phyloP scores from a whole-genome alignment of 2,329 filamentous ascomycete genomes.

The Colletotrichum ledebouriae region DNA sequence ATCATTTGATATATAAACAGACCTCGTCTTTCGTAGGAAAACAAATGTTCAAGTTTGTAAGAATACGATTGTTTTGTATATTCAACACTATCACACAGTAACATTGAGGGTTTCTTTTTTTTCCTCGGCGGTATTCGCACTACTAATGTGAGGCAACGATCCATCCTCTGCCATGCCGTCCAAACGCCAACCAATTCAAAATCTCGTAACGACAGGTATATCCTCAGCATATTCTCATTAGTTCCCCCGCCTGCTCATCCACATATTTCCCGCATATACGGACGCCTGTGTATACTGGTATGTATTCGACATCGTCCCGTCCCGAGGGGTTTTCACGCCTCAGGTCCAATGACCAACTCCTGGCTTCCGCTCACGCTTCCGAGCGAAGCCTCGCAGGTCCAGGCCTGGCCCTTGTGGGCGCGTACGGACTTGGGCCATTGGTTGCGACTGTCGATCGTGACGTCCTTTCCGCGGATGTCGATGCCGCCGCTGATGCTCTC shows the following conservation, averaged over 20 bases:
- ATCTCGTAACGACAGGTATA: constrained; percentile 34
- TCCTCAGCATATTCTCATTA: background rate
- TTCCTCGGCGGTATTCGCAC: constrained; percentile 12
- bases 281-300: background rate
- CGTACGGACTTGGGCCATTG: constrained; percentile 53
- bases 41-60: too few species aligned
- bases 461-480: constrained; percentile 56
- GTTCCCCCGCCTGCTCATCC: background rate
- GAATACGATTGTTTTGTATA: background rate
- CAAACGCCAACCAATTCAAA: background rate
- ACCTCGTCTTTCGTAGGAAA: too few species aligned
- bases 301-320: too few species aligned
- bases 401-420: constrained; percentile 46
- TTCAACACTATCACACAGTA: too few species aligned
- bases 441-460: constrained; percentile 53
- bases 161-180: constrained; percentile 11
- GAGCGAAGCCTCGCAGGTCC: constrained; percentile 1
- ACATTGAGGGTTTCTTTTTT: too few species aligned
- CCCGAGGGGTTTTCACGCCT: background rate
- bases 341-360: constrained; percentile 8
- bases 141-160: background rate
- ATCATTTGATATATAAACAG: too few species aligned
- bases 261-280: constrained; percentile 26
- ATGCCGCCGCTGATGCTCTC: constrained; percentile 58
- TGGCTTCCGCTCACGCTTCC: constrained; percentile 22